phyloP scores from a whole-genome alignment of 1,139 yeast genomes.

The Komagataea norvegica region DNA sequence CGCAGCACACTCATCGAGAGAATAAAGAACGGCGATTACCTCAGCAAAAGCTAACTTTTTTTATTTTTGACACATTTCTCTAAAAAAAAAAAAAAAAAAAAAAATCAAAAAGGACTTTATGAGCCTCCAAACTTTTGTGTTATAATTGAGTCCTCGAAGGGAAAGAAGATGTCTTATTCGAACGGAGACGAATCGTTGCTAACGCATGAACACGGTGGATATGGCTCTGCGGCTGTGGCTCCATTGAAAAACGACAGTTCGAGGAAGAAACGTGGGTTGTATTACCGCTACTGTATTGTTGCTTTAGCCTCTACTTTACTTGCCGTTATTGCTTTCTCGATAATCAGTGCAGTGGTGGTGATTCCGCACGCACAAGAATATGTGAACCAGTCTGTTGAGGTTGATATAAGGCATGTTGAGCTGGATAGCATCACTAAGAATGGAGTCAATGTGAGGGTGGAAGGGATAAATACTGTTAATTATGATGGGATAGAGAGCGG shows the following conservation, averaged over 20 bases:
- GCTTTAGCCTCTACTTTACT: background rate
- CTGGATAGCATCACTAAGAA: slow-evolving; percentile 27
- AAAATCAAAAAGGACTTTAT: too few species aligned
- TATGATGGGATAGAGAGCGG: slow-evolving; percentile 28
- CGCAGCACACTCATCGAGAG: slow-evolving; percentile 2
- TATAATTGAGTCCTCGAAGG: too few species aligned
- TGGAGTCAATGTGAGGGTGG: slow-evolving; percentile 30
- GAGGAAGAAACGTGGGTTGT: background rate
- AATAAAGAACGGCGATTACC: slow-evolving; percentile 13
- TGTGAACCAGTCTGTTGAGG: slow-evolving; percentile 28
- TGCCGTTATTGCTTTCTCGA: background rate
- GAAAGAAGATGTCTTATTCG: too few species aligned
- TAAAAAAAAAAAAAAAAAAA: too few species aligned
- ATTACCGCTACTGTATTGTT: background rate
- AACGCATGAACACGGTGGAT: too few species aligned
- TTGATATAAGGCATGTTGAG: slow-evolving; percentile 29
- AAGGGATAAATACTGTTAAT: slow-evolving; percentile 29
- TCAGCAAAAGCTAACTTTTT: slow-evolving; percentile 3
- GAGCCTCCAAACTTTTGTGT: too few species aligned
- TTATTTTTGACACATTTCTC: background rate
- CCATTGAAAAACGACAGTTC: background rate
- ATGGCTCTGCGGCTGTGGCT: background rate
- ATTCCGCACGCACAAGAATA: slow-evolving; percentile 29
- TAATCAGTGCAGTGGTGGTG: slow-evolving; percentile 8
- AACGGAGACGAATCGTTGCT: too few species aligned